These are phyloP conservation scores for Pichia cephalocereana DNA, from an alignment of 805 yeast species.

Conservation along the genomic window DNA sequence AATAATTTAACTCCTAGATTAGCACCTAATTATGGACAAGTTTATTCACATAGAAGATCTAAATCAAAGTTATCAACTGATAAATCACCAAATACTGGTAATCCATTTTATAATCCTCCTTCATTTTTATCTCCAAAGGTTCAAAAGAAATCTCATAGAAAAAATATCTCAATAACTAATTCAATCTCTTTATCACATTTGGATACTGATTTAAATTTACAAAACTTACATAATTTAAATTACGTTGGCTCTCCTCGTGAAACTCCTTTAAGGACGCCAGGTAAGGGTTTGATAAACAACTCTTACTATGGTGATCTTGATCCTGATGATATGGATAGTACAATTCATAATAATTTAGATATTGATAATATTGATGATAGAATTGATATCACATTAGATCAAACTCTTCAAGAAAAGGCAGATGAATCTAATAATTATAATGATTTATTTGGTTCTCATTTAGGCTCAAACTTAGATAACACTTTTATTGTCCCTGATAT, in stretches of 20 bases:
- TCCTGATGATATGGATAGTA: background rate
- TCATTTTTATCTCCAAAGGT: constrained; percentile 35
- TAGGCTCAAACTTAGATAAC: constrained; percentile 1
- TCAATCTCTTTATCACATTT: constrained; percentile 23
- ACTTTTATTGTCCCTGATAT: constrained; percentile 21
- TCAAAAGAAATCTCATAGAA: constrained; percentile 21
- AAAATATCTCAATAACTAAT: constrained; percentile 24
- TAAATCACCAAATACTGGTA: constrained; percentile 30
- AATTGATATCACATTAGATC: background rate
- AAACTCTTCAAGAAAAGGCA: background rate
- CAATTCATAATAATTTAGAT: background rate
- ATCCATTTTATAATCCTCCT: constrained; percentile 42
- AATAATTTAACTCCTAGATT: constrained; percentile 11
- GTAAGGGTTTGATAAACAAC: background rate
- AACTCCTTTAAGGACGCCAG: constrained; percentile 24
- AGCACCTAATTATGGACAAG: background rate
- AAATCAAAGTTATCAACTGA: constrained; percentile 17
- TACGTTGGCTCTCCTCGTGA: constrained; percentile 17
- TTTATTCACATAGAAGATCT: constrained; percentile 13
- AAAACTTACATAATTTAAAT: constrained; percentile 11
- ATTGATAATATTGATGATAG: background rate
- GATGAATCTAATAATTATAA: background rate
- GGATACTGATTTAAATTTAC: constrained; percentile 24
- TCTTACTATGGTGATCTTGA: constrained; percentile 2
- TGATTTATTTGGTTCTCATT: background rate